Evolutionary conservation across 257 asterid species (phyloP).

Genomic region (Avicennia marina): DNA sequence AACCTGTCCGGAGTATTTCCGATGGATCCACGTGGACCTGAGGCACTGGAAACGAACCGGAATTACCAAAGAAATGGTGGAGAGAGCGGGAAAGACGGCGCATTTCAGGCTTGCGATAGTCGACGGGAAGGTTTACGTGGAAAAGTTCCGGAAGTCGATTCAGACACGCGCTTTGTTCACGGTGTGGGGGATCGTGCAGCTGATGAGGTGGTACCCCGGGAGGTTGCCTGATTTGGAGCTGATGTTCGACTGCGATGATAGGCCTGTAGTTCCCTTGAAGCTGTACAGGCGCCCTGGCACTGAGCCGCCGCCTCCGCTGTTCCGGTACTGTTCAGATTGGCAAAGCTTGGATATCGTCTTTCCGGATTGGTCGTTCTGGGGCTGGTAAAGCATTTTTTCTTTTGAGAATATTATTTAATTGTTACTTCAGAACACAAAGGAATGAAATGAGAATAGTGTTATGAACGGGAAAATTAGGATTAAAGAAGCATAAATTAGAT

Average conservation of each 20-base stretch:
- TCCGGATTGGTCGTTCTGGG: conserved; percentile 97
- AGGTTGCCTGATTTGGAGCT: conserved; percentile 64
- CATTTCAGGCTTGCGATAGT: conserved; percentile 48
- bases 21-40: conserved; percentile 72
- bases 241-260: conserved; percentile 57
- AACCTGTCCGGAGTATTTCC: conserved; percentile 64
- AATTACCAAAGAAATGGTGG: conserved; percentile 41
- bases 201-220: conserved; percentile 56
- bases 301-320: conserved; percentile 61
- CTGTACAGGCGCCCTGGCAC: conserved; percentile 25
- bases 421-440: no score
- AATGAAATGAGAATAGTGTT: background rate
- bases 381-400: conserved; percentile 52
- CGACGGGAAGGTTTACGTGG: conserved; percentile 58
- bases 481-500: background rate
- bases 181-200: conserved; percentile 63
- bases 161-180: conserved; percentile 65
- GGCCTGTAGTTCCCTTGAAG: conserved; percentile 39
- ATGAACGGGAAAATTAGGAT: background rate
- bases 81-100: conserved; percentile 43
- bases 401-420: no score
- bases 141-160: conserved; percentile 44
- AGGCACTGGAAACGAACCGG: conserved; percentile 54
- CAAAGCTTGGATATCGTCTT: conserved; percentile 80
- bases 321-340: conserved; percentile 79